Evolutionary conservation across 192 early-diverging fungal species (phyloP), one percentile per base, ranked within the genome.

Genomic region (Coemansia sp.): DNA sequence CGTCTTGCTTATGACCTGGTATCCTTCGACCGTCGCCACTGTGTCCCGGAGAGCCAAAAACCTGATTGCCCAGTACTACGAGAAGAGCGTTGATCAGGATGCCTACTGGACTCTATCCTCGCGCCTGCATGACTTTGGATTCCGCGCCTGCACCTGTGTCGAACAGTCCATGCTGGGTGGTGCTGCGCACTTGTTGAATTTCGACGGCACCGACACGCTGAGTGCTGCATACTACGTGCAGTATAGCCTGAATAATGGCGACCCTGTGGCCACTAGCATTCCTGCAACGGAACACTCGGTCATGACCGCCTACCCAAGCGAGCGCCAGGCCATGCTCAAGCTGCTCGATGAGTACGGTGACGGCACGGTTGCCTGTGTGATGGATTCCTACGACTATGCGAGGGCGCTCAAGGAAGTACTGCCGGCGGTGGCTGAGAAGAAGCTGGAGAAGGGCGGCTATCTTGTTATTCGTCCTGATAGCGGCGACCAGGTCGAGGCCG

Each of bases 261-360:
- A 81, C 8, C 80, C 89, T 0, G 81, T 92, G 15, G 92, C 69
- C 2, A 80, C 74, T 4, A 89, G 89, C 26, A 84, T 94, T 41
- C 92, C 92, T 0, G 88, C 92, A 0, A 94, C 90, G 2, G 92
- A 94, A 57, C 92, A 94, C 58, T 94, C 92, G 17, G 81, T 94
- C 35, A 94, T 94, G 92, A 91, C 82, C 0, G 67, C 89, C 7
- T 81, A 79, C 62, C 46, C 41, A 18, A 83, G 80, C 25, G 92
- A 94, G 61, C 78, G 64, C 34, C 81, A 82, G 19, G 92, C 92
- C 1, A 81, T 94, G 51, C 50, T 67, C 42, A 50, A 55, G n/a
- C 63, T 84, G 50, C 82, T 94, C 27, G 64, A 78, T 14, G 52
- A 61, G 26, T 92, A 82, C 70, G 92, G 92, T 13, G 53, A 53